Evolutionary conservation across 1,284 basidiomycete species (phyloP), one percentile per base, ranked within the genome.

Genomic region (Ustilago bromivora): DNA sequence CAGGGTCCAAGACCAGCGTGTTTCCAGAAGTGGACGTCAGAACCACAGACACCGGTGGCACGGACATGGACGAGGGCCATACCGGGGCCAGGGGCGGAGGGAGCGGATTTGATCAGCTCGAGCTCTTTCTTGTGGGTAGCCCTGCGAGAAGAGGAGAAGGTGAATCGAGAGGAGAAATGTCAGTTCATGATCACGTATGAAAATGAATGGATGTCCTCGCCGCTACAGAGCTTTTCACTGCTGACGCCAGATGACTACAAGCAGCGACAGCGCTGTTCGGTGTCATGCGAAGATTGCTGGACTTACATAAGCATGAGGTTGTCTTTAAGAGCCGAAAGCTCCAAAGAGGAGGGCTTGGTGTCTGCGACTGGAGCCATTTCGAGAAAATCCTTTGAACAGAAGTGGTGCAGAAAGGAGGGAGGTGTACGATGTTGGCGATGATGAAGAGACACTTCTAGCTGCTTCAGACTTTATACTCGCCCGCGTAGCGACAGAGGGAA

Each of bases 11-110:
- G 71, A 36, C 78, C 81, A 43, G 74, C 88, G 73, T 89, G 89
- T 81, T 89, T 88, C 88, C 88, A 89, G 77, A 89, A 89, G 78
- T 89, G 88, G 2, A 89, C 88, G 74, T 88, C 88, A 31, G 77
- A 79, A 15, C 79, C 76, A 38, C 78, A 80, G 15, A 79, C 75
- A 7, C 82, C 83, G 7, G 83, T 85, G 34, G 82, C 81, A 28
- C 77, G 72, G 34, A 85, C 75, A 58, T 84, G 83, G n/a, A 85
- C 71, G 17, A 85, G 70, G 7, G 82, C 83, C 67, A 83, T 78
- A 34, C 83, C 83, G 3, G 81, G 81, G 31, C 78, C 78, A 38
- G 81, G 79, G 41, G 72, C 68, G 4, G 68, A 55, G 5, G 76
- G 75, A 7, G 65, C 41, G 19, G 73, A 77, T 32, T 71, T 74